A percentile compares a stretch with the other conserved stretches of the same genome.
phyloP scores from a whole-genome alignment of 2,329 filamentous ascomycete genomes.

The Verticillium zaregamsianum region DNA sequence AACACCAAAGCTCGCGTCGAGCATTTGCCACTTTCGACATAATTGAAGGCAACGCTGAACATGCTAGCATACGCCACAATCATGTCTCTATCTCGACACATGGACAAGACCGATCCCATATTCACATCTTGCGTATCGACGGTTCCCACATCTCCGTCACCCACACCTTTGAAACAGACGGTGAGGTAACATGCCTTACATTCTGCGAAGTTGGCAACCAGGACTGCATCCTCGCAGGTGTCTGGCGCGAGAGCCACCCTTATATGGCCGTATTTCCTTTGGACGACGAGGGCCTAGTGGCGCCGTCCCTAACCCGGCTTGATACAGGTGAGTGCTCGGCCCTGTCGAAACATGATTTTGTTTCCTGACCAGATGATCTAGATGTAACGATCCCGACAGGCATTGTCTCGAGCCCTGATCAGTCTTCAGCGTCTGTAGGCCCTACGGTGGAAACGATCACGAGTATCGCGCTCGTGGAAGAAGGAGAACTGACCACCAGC shows the following conservation, averaged over 20 bases:
- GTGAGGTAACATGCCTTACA: constrained; percentile 46
- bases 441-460: constrained; percentile 26
- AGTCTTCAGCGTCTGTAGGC: background rate
- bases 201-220: constrained; percentile 22
- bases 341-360: background rate
- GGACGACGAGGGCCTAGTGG: constrained; percentile 1
- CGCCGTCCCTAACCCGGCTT: constrained; percentile 13
- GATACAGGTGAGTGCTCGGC: constrained; percentile 15
- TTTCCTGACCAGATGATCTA: background rate
- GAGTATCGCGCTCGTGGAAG: constrained; percentile 32
- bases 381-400: background rate
- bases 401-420: background rate
- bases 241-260: constrained; percentile 25
- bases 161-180: constrained; percentile 29
- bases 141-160: constrained; percentile 22
- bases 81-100: constrained; percentile 39
- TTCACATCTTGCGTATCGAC: constrained; percentile 35
- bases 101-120: constrained; percentile 25
- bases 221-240: constrained; percentile 27
- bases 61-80: constrained; percentile 35
- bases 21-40: constrained; percentile 8
- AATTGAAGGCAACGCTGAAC: constrained; percentile 26
- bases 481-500: constrained; percentile 21
- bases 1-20: background rate
- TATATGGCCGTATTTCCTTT: constrained; percentile 25